Percentiles rank a stretch among this genome's conserved stretches.
phyloP scores from a whole-genome alignment of 2,329 filamentous ascomycete genomes.

The Neonectria hederae region DNA sequence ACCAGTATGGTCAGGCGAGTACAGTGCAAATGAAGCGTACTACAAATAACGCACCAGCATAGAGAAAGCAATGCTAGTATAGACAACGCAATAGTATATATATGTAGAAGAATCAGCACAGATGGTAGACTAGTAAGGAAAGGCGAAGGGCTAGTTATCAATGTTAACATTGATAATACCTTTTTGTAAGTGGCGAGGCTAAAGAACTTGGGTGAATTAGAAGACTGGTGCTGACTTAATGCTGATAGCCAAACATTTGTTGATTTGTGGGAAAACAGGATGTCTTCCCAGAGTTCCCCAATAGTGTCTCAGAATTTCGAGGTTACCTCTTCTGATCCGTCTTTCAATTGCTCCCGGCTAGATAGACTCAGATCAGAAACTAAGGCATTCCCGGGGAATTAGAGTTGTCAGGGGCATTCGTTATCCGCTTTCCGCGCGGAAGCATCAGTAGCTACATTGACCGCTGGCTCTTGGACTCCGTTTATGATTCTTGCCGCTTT shows the following conservation, averaged over 20 bases:
- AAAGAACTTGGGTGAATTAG: neutral
- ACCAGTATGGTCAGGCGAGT: too few relatives aligned
- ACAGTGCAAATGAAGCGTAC: too few relatives aligned
- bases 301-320: neutral
- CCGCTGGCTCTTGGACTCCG: too few relatives aligned
- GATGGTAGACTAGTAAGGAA: too few relatives aligned
- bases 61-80: too few relatives aligned
- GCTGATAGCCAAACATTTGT: neutral
- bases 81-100: too few relatives aligned
- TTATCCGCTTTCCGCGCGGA: too few relatives aligned
- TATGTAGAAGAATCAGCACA: too few relatives aligned
- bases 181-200: neutral
- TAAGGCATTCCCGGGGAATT: neutral
- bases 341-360: neutral
- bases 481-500: too few relatives aligned
- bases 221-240: neutral
- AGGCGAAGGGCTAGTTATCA: neutral
- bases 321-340: neutral
- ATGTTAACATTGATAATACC: neutral
- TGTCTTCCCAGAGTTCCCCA: neutral
- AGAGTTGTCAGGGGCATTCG: neutral
- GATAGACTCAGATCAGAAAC: neutral
- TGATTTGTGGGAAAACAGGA: too few relatives aligned
- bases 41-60: too few relatives aligned
- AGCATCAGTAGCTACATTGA: too few relatives aligned